Conservation (phyloP, 2,329 filamentous ascomycete genomes). For the Alternaria panax region DNA sequence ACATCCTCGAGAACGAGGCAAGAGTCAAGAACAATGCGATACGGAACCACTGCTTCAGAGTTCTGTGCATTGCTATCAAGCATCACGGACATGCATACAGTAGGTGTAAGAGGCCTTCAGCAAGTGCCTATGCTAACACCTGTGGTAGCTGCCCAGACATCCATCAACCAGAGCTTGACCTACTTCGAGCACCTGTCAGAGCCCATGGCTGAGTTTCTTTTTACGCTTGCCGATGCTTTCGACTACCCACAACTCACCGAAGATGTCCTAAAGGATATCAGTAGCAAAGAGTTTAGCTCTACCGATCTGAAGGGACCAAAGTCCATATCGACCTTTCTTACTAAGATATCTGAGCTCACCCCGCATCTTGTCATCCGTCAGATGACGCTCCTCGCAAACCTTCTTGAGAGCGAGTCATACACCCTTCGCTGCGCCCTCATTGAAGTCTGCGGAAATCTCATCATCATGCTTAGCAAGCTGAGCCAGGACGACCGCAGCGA, state of each 20-base stretch:
- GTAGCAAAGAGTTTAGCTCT: slow-evolving; percentile 97
- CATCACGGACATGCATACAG: slow-evolving; percentile 97
- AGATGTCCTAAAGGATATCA: slow-evolving; percentile 90
- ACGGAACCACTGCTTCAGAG: slow-evolving; percentile 96
- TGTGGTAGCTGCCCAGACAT: slow-evolving; percentile 84
- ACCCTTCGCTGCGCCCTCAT: slow-evolving; percentile 92
- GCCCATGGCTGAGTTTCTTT: slow-evolving; percentile 97
- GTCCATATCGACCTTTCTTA: slow-evolving; percentile 91
- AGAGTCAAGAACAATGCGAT: slow-evolving; percentile 88
- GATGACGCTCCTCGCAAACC: slow-evolving; percentile 92
- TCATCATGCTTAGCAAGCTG: slow-evolving; percentile 86
- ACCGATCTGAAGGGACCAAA: slow-evolving; percentile 96
- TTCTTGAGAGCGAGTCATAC: slow-evolving; percentile 96
- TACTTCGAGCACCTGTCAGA: slow-evolving; percentile 99
- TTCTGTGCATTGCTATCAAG: slow-evolving; percentile 94
- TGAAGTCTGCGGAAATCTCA: slow-evolving; percentile 95
- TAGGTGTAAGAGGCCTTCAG: slow-evolving; percentile 53
- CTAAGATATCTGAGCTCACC: slow-evolving; percentile 89
- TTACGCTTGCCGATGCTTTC: slow-evolving; percentile 95
- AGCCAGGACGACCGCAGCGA: slow-evolving; percentile 81
- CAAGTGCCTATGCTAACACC: slow-evolving; percentile 19
- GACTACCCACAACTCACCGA: slow-evolving; percentile 95
- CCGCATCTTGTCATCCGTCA: slow-evolving; percentile 95
- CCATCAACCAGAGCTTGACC: slow-evolving; percentile 94
- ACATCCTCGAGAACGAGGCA: slow-evolving; percentile 92